Evolutionary conservation across 768 basidiomycete species (phyloP).

Genomic region (Pholiota conissans): DNA sequence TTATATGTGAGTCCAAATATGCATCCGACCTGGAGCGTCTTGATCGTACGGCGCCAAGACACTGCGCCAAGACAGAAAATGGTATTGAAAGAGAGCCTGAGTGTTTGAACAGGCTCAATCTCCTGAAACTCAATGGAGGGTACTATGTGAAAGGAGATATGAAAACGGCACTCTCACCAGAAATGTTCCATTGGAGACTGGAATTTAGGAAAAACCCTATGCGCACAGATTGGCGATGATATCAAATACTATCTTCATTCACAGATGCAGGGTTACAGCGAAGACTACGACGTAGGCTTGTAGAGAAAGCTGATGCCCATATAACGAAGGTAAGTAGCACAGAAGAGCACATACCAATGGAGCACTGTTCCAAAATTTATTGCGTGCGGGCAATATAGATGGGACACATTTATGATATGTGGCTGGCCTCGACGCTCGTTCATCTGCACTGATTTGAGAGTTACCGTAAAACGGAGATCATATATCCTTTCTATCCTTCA

Average conservation of each 20-base stretch:
- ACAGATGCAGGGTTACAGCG: neutral
- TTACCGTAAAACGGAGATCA: neutral
- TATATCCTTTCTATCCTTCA: neutral
- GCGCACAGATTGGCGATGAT: neutral
- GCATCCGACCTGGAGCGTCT: neutral
- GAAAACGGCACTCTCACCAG: neutral
- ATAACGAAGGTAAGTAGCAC: neutral
- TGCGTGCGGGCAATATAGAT: neutral
- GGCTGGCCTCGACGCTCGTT: neutral
- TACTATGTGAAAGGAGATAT: neutral
- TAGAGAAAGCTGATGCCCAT: neutral
- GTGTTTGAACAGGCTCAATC: neutral
- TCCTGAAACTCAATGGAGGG: neutral
- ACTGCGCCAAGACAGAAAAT: neutral
- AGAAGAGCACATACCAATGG: neutral
- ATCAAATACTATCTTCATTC: neutral
- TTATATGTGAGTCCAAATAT: conserved; percentile 10
- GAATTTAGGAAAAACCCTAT: neutral
- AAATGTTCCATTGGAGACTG: neutral
- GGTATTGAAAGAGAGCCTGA: neutral
- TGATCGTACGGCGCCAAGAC: neutral
- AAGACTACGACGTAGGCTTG: neutral
- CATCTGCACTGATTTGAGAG: neutral
- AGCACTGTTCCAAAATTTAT: neutral
- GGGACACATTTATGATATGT: neutral